Evolutionary conservation across 1,284 basidiomycete genomes (phyloP).

Genomic region (Phylloboletellus chloephorus): DNA sequence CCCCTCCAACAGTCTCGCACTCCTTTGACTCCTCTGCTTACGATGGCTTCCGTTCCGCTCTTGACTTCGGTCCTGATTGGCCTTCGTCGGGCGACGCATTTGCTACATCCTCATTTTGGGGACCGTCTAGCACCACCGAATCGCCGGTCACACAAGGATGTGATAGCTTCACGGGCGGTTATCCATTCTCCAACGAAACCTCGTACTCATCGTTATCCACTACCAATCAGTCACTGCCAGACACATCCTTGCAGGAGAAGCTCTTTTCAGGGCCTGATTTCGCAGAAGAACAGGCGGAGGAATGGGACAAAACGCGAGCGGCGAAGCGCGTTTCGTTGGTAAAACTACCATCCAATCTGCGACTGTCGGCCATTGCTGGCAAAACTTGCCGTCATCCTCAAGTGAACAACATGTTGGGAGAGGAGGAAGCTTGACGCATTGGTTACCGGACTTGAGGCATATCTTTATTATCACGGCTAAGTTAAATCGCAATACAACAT

Average conservation of each 20-base stretch:
- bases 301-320: conserved; percentile 79
- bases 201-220: conserved; percentile 30
- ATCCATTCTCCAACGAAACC: conserved; percentile 23
- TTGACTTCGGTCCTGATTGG: conserved; percentile 52
- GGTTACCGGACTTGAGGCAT: conserved; percentile 9
- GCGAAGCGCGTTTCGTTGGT: conserved; percentile 81
- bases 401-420: conserved; percentile 8
- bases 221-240: conserved; percentile 25
- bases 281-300: conserved; percentile 65
- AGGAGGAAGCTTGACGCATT: conserved; percentile 8
- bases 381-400: conserved; percentile 16
- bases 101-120: conserved; percentile 29
- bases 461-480: conserved; percentile 9
- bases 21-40: conserved; percentile 45
- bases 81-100: conserved; percentile 37
- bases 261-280: conserved; percentile 42
- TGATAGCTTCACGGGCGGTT: conserved; percentile 11
- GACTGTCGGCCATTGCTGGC: conserved; percentile 30
- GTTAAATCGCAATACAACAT: conserved; percentile 1
- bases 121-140: conserved; percentile 33
- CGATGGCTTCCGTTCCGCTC: conserved; percentile 62
- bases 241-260: conserved; percentile 37
- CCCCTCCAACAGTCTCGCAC: conserved; percentile 28
- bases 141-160: conserved; percentile 30
- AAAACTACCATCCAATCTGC: conserved; percentile 57